Base-by-base conservation (phyloP, 768 basidiomycete genomes). In the Lyophyllum atratum region DNA sequence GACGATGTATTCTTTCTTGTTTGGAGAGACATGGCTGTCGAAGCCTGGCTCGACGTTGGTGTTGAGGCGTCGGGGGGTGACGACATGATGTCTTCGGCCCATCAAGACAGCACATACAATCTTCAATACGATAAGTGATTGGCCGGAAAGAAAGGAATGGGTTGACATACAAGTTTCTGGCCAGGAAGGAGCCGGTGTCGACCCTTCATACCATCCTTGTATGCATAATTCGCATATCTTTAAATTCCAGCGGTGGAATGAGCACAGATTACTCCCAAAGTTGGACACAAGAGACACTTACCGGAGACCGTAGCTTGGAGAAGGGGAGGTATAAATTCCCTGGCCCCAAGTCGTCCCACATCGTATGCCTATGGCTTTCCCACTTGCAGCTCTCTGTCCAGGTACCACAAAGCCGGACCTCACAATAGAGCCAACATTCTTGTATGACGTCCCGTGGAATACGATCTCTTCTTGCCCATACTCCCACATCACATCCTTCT, bases 271-370 rank as follows among this genome's bases (percentile, higher is more conserved):
- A 44, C 24, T 11, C n/a, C 24, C 17, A 10, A n/a, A 12, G n/a
- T 12, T 8, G 7, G 9, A 2, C 7, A 6, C 6, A 28, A 12
- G 33, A 14, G 34, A 53, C 15, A 40, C 52, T 31, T 21, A 58
- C 57, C 40, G 50, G 21, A 59, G 54, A 26, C 58, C 55, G 19
- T 39, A 55, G 3, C 40, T 7, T 15, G 58, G 58, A 29, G 50
- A 48, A 29, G 58, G 58, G 8, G 58, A 55, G 2, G 58, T 59
- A 21, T 59, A 59, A 17, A 59, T 59, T 25, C 58, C 58, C 58
- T 34, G 49, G 21, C 58, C 58, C 58, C 58, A 59, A 25, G 58
- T 59, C 12, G 53, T 44, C 1, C 58, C 58, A 37, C 58, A 55
- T 17, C 58, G 48, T 31, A 59, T 43, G 3, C 6, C 43, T 4